Percentiles rank a stretch among this genome's conserved stretches.
Evolutionary conservation across 169 alveolate species (phyloP).

Genomic region (Plasmodium fragile): DNA sequence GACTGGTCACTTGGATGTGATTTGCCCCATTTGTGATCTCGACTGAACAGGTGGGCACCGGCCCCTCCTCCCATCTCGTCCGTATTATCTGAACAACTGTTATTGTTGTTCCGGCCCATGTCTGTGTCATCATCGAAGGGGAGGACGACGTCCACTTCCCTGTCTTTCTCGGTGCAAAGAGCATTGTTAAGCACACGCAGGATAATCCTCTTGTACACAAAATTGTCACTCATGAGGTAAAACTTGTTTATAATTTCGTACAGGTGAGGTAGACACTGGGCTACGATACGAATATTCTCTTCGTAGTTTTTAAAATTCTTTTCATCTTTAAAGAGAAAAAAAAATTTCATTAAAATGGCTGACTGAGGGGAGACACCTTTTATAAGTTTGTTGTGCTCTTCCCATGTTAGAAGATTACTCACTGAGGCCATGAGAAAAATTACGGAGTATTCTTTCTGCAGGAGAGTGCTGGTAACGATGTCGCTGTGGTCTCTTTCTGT

Average conservation of each 20-base stretch:
- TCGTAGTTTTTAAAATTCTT: neutral
- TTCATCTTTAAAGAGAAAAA: slow-evolving; percentile 23
- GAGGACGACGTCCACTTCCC: neutral
- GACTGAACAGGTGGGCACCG: neutral
- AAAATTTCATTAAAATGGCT: slow-evolving; percentile 27
- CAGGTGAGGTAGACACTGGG: neutral
- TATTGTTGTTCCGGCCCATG: neutral
- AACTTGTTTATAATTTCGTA: slow-evolving; percentile 17
- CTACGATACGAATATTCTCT: neutral
- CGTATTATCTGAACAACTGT: neutral
- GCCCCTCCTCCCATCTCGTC: neutral
- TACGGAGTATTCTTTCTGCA: slow-evolving; percentile 48
- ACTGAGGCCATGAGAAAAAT: slow-evolving; percentile 25
- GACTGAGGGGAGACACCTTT: slow-evolving; percentile 3
- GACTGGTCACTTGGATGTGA: neutral
- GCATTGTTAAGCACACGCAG: neutral
- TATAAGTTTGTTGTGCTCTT: slow-evolving; percentile 10
- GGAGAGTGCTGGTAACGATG: slow-evolving; percentile 27
- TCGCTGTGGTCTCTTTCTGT: neutral
- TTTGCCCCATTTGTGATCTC: neutral
- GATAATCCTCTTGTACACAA: slow-evolving; percentile 26
- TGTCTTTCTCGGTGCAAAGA: neutral
- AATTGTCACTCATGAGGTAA: slow-evolving; percentile 11
- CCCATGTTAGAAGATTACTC: slow-evolving; percentile 6
- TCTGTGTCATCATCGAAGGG: neutral